Base-by-base conservation (phyloP, 208 protist genomes). In the Hexamita inflata region DNA sequence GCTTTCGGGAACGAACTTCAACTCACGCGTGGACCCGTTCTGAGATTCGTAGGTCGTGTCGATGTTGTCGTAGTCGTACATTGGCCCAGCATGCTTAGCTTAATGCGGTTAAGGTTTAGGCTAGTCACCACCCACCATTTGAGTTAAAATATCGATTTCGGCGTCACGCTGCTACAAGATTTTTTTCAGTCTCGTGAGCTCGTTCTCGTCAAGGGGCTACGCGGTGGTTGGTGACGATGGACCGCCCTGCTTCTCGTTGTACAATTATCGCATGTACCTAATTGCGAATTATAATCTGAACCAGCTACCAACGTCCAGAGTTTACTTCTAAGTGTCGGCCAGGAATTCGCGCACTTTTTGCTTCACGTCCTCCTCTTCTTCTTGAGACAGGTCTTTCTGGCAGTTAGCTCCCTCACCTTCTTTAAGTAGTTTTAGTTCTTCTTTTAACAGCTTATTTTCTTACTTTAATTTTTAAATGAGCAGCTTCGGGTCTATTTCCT, bases 391-490 rank as follows among this genome's bases (percentile, higher is more conserved):
- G 13, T 29, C 34, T 38, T 34, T 75, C 1, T 15, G 4, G 7
- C 40, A 11, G 59, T 58, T 61, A 9, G 68, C 68, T 1, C 11
- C 2, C 2, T 57, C 45, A 41, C 68, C 70, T 42, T 75, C 70
- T 32, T 68, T 68, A 15, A 77, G 24, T 30, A 68, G 57, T 28
- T 59, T 39, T 30, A 77, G 9, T 32, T 77, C 75, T 7, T 68
- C 75, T 49, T 68, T 77, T 32, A 77, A 42, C 38, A 1, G 1
- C 9, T 7, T 35, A 58, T 77, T 78, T 30, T 78, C 76, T 9
- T 4, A 1, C 62, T 74, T 78, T 29, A 78, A 64, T n/a, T 42
- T 26, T 32, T 78, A 75, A 29, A 77, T 70, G 29, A 77, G 4
- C 4, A 77, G 39, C 39, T 68, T 77, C 4, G 61, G 74, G 29